Evolutionary conservation across 2,329 filamentous ascomycete genomes (phyloP).

Genomic region (Colletotrichum neosansevieriae): DNA sequence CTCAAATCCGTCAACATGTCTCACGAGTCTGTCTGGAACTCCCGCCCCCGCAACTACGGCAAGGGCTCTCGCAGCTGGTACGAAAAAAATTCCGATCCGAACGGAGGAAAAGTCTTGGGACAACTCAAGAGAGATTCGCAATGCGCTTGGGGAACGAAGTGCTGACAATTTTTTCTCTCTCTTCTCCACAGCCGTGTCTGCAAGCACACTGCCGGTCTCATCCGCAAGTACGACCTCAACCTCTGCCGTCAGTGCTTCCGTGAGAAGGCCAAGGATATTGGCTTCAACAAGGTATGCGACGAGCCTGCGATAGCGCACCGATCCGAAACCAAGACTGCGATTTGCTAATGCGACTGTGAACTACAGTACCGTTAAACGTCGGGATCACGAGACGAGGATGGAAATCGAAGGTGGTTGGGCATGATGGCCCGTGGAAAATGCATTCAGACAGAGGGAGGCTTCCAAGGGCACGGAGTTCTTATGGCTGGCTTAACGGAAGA

Average conservation of each 20-base stretch:
- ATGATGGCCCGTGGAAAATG: slow-evolving; percentile 51
- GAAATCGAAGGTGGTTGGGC: slow-evolving; percentile 39
- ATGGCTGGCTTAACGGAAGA: slow-evolving; percentile 57
- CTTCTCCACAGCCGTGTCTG: slow-evolving; percentile 67
- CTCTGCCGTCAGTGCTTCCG: slow-evolving; percentile 85
- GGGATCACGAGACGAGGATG: slow-evolving; percentile 36
- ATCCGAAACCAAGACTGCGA: slow-evolving; percentile 37
- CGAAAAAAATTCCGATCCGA: slow-evolving; percentile 53
- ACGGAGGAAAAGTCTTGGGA: slow-evolving; percentile 4
- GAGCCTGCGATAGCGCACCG: slow-evolving; percentile 40
- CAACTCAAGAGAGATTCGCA: slow-evolving; percentile 8
- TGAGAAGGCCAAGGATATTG: slow-evolving; percentile 79
- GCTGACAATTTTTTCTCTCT: slow-evolving; percentile 47
- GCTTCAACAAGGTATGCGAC: slow-evolving; percentile 74
- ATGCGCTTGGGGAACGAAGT: slow-evolving; percentile 22
- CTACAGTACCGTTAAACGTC: slow-evolving; percentile 54
- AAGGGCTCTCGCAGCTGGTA: slow-evolving; percentile 97
- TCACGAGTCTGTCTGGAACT: slow-evolving; percentile 99
- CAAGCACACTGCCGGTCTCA: slow-evolving; percentile 98
- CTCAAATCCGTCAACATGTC: slow-evolving; percentile 66
- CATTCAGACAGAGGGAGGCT: slow-evolving; percentile 57
- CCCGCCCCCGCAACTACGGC: slow-evolving; percentile 95
- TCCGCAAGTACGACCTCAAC: slow-evolving; percentile 99
- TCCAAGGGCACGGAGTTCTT: slow-evolving; percentile 56
- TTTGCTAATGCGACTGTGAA: slow-evolving; percentile 30